These are phyloP conservation scores for Neocucurbitaria cava DNA, from an alignment of 2,329 filamentous ascomycete species.

Conservation along the genomic window DNA sequence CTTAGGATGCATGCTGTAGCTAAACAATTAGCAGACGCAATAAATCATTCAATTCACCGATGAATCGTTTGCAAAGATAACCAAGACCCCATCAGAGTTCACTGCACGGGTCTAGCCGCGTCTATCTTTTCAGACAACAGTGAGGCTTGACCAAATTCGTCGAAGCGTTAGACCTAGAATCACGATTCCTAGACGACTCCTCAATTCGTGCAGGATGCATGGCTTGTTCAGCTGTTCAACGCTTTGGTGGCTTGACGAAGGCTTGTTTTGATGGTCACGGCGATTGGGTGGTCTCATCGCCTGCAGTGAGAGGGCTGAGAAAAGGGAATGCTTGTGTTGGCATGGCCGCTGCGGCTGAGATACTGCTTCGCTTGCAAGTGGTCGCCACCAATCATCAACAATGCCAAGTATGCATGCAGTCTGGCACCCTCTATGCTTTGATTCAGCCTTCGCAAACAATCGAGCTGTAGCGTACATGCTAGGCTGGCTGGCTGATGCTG, in stretches of 20 bases:
- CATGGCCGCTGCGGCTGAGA: constrained; percentile 9
- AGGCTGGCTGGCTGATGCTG: constrained; percentile 13
- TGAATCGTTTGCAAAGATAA: neutral
- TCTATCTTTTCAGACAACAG: neutral
- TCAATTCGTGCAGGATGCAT: neutral
- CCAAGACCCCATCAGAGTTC: neutral
- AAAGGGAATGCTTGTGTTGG: constrained; percentile 5
- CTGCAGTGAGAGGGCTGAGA: neutral
- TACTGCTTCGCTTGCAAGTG: neutral
- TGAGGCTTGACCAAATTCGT: neutral
- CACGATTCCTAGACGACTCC: neutral
- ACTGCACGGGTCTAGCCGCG: neutral
- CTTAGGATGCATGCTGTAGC: neutral
- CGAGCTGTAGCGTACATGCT: constrained; percentile 4
- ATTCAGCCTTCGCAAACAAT: constrained; percentile 1
- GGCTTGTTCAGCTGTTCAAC: neutral
- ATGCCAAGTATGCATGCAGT: neutral
- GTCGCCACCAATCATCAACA: constrained; percentile 1
- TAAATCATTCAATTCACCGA: neutral
- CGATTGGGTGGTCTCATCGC: constrained; percentile 1
- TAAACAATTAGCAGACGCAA: neutral
- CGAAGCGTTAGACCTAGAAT: neutral
- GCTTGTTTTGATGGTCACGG: neutral
- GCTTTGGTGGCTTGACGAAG: neutral
- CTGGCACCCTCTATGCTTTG: neutral